phyloP scores from a whole-genome alignment of 225 moss, liverwort and hornwort species.

The Pleurozium schreberi region DNA sequence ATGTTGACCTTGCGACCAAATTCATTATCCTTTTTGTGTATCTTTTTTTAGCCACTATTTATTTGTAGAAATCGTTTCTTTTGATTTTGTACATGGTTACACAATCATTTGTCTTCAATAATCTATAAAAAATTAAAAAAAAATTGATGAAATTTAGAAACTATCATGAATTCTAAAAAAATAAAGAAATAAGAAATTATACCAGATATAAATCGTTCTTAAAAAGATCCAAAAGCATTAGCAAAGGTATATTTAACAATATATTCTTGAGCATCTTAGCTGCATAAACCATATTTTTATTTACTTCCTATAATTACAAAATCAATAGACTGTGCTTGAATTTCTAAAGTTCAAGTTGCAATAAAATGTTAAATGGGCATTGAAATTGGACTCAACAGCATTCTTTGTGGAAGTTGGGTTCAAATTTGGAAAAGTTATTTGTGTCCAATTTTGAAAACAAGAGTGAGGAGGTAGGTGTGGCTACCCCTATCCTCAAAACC shows the following conservation, averaged over 20 bases:
- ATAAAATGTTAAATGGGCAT: neutral
- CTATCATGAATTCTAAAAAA: neutral
- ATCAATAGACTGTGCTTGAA: neutral
- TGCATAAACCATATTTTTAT: neutral
- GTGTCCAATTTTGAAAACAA: neutral
- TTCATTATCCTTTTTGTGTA: neutral
- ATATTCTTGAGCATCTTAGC: neutral
- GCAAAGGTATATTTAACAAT: neutral
- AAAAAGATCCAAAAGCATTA: neutral
- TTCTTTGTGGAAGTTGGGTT: neutral
- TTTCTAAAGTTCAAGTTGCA: neutral
- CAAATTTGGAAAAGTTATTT: rapidly evolving
- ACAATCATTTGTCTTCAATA: neutral
- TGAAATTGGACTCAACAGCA: neutral
- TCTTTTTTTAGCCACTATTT: neutral
- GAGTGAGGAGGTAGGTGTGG: neutral
- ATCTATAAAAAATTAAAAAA: too few relatives aligned
- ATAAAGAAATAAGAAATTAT: neutral
- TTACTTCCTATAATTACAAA: neutral
- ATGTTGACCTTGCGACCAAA: neutral
- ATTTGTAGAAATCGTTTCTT: neutral
- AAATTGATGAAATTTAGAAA: too few relatives aligned
- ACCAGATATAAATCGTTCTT: neutral
- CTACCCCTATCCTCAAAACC: too few relatives aligned
- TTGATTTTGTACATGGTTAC: neutral